phyloP scores from a whole-genome alignment of 192 early-diverging fungal species.

The Coemansia sp. region DNA sequence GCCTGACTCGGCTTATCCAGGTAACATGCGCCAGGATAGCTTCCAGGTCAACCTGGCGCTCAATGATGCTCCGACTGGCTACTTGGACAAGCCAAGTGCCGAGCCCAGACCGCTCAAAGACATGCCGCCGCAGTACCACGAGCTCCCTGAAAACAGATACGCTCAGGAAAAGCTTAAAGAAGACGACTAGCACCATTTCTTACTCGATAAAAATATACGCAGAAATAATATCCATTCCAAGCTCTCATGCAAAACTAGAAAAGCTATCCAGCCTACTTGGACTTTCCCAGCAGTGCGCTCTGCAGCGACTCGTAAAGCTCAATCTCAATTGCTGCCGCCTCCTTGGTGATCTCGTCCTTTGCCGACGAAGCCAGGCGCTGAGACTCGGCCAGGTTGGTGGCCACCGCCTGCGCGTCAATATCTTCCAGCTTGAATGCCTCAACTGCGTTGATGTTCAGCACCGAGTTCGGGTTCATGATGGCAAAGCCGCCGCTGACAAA shows the following conservation, averaged over 20 bases:
- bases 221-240: background rate
- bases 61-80: background rate
- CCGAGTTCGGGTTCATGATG: conserved; percentile 92
- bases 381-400: conserved; percentile 75
- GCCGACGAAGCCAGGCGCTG: conserved; percentile 61
- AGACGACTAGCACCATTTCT: background rate
- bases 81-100: background rate
- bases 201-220: background rate
- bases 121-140: background rate
- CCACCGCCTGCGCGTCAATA: conserved; percentile 75
- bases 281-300: conserved; percentile 57
- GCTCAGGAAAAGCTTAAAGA: background rate
- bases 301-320: conserved; percentile 88
- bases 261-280: conserved; percentile 20
- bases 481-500: conserved; percentile 98
- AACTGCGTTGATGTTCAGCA: conserved; percentile 94
- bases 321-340: conserved; percentile 78
- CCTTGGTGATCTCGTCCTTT: conserved; percentile 74
- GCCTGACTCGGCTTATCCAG: background rate
- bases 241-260: background rate
- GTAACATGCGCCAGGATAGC: background rate
- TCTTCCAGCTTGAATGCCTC: conserved; percentile 91
- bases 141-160: conserved; percentile 1
- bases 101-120: background rate
- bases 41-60: background rate